Conservation (phyloP, 139 green algal species). For the Coelastrella sp. region DNA sequence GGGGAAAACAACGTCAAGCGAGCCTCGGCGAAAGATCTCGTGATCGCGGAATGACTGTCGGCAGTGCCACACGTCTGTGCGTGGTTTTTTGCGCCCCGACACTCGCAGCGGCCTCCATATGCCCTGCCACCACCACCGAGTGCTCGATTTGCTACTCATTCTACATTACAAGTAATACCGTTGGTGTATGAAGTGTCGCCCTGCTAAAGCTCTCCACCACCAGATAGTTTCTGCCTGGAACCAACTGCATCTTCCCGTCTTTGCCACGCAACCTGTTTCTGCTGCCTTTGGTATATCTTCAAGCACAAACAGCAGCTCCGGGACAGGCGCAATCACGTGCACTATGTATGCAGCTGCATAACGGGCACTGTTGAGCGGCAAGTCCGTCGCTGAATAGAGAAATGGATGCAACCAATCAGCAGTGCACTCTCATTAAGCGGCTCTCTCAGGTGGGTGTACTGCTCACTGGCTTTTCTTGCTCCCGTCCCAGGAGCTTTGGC, state of each 20-base stretch:
- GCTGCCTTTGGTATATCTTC: background rate
- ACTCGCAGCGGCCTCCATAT: no score
- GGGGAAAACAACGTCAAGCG: no score
- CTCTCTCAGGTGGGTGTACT: slow-evolving; percentile 27
- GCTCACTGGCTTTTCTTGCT: background rate
- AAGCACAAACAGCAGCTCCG: background rate
- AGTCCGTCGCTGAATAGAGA: background rate
- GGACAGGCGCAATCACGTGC: background rate
- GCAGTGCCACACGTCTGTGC: slow-evolving; percentile 1
- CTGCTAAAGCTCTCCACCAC: background rate
- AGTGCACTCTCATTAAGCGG: slow-evolving; percentile 5
- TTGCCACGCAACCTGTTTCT: background rate
- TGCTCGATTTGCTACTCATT: background rate
- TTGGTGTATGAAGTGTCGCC: background rate
- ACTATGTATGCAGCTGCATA: background rate
- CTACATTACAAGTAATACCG: background rate
- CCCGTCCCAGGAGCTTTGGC: background rate
- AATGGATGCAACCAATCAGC: background rate
- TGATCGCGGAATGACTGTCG: background rate
- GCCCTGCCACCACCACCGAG: no score
- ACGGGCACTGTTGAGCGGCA: background rate
- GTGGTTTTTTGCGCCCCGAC: background rate
- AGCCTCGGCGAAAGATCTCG: background rate
- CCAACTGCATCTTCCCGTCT: no score
- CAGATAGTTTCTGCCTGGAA: background rate